These are phyloP conservation scores for Erodium chrysanthum DNA, from an alignment of 441 rosid genomes.

Conservation along the genomic window DNA sequence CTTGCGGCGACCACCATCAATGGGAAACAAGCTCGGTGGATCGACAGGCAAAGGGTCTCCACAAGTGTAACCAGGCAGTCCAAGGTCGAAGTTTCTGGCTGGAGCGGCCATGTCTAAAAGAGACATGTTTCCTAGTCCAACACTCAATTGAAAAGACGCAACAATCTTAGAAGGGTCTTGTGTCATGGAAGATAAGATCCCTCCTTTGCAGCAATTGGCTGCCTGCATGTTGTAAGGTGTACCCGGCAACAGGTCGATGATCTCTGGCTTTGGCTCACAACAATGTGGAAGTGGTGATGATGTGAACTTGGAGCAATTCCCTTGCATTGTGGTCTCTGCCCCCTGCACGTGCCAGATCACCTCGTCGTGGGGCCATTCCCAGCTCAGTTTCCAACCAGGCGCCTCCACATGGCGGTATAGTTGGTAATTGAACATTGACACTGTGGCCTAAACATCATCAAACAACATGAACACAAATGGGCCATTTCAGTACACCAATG, in stretches of 20 bases:
- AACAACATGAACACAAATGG: background rate
- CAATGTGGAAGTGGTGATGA: conserved; percentile 56
- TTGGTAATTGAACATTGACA: conserved; percentile 22
- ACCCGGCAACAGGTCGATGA: conserved; percentile 54
- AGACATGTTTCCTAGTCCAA: conserved; percentile 51
- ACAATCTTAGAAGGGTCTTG: conserved; percentile 43
- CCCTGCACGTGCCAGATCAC: conserved; percentile 63
- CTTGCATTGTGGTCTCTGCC: conserved; percentile 62
- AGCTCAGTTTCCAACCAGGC: conserved; percentile 59
- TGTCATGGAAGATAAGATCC: conserved; percentile 48
- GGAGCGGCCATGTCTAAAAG: conserved; percentile 28
- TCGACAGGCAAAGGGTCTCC: conserved; percentile 32
- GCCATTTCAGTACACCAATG: too few species aligned
- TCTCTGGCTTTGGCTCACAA: conserved; percentile 39
- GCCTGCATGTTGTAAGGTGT: conserved; percentile 58
- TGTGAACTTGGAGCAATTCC: conserved; percentile 65
- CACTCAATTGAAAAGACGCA: conserved; percentile 47
- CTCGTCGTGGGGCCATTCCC: conserved; percentile 61
- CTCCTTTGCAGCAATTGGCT: conserved; percentile 54
- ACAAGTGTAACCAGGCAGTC: conserved; percentile 54
- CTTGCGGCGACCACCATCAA: background rate
- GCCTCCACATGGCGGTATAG: conserved; percentile 40
- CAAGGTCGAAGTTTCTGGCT: conserved; percentile 35
- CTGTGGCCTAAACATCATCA: background rate
- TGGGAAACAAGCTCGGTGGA: background rate